phyloP scores from a whole-genome alignment of 257 asterid species.

The Fraxinus pennsylvanica region DNA sequence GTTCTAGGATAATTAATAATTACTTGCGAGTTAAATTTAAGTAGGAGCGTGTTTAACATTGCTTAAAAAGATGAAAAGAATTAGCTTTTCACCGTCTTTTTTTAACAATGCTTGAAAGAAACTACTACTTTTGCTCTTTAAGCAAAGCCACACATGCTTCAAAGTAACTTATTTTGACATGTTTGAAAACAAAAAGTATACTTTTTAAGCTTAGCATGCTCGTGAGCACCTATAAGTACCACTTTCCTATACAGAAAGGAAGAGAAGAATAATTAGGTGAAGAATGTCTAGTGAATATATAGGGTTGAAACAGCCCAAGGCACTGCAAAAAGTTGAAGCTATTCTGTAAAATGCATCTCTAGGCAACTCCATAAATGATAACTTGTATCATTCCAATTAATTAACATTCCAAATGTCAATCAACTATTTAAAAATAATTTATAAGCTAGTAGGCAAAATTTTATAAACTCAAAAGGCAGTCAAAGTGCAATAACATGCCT shows the following conservation, averaged over 20 bases:
- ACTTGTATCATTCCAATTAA: background rate
- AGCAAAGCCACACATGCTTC: background rate
- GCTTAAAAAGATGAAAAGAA: too few species aligned
- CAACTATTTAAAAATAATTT: background rate
- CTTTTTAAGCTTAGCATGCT: background rate
- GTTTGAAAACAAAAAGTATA: background rate
- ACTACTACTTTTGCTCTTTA: background rate
- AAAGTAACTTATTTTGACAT: background rate
- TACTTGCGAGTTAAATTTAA: background rate
- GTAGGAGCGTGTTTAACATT: too few species aligned
- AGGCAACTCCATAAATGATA: background rate
- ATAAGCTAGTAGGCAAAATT: background rate
- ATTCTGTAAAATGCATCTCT: background rate
- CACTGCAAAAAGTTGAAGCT: background rate
- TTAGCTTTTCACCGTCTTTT: too few species aligned
- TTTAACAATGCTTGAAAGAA: background rate
- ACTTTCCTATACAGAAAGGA: background rate
- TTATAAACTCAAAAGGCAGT: background rate
- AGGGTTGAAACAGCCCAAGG: background rate
- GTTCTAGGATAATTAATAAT: background rate
- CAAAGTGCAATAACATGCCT: background rate
- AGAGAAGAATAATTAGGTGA: background rate
- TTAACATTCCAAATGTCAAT: constrained; percentile 1
- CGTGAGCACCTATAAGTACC: background rate
- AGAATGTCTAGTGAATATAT: background rate